phyloP scores from a whole-genome alignment of 129 eudicot genomes.

The Lactuca saligna region DNA sequence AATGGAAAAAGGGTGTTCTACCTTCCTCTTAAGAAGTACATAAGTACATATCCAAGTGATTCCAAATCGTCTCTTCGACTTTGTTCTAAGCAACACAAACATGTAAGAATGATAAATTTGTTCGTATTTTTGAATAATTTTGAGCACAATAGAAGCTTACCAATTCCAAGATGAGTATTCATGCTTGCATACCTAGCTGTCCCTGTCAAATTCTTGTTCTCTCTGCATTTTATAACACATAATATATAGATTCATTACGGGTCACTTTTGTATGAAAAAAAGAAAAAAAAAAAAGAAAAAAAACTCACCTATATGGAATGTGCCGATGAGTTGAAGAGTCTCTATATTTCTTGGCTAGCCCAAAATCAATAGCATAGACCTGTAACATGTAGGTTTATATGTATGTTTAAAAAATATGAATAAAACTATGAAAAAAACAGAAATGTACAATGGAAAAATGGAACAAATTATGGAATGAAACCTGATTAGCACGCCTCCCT shows the following conservation, averaged over 20 bases:
- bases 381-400: conserved; percentile 20
- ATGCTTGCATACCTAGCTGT: conserved; percentile 97
- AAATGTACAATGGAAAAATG: not conserved
- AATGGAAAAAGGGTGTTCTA: conserved; percentile 4
- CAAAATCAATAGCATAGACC: conserved; percentile 96
- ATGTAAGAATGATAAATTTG: conserved; percentile 21
- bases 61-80: conserved; percentile 97
- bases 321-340: conserved; percentile 93
- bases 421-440: not conserved
- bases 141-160: conserved; percentile 40
- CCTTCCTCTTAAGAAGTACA: conserved; percentile 99
- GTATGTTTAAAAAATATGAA: not conserved
- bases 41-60: conserved; percentile 95
- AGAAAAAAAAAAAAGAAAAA: not conserved
- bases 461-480: conserved; percentile 17
- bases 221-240: conserved; percentile 53
- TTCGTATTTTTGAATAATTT: not conserved
- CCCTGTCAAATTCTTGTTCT: conserved; percentile 96
- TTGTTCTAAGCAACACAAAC: conserved; percentile 59
- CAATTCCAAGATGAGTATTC: conserved; percentile 98
- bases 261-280: not conserved
- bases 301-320: conserved; percentile 84
- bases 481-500: conserved; percentile 99
- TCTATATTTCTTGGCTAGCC: conserved; percentile 97
- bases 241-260: not conserved